Evolutionary conservation across 352 stramenopile genomes (phyloP).

Genomic region (Globisporangium orthogonon): DNA sequence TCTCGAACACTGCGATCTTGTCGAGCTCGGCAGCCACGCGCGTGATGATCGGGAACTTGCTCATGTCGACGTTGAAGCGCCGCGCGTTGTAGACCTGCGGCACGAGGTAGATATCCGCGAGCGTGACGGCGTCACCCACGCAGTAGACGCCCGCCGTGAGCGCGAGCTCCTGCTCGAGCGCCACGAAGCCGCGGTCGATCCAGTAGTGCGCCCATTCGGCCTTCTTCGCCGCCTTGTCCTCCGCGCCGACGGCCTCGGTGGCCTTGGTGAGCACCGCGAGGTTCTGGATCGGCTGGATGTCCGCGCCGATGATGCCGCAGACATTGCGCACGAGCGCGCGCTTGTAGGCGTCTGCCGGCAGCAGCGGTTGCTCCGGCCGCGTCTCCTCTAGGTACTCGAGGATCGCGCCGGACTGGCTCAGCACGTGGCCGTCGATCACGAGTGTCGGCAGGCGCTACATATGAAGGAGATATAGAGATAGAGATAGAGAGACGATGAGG

Average conservation of each 20-base stretch:
- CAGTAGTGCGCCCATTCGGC: constrained; percentile 55
- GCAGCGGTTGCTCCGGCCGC: constrained; percentile 54
- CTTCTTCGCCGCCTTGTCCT: constrained; percentile 41
- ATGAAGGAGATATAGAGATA: not conserved
- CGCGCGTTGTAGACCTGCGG: constrained; percentile 92
- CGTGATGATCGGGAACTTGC: constrained; percentile 80
- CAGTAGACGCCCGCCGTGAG: constrained; percentile 59
- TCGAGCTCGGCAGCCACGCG: constrained; percentile 64
- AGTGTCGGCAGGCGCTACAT: constrained; percentile 72
- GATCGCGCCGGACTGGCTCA: constrained; percentile 88
- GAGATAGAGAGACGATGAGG: not conserved
- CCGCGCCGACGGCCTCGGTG: constrained; percentile 35
- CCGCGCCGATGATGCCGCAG: constrained; percentile 86
- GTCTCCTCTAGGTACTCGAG: constrained; percentile 92
- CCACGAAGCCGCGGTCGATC: constrained; percentile 80
- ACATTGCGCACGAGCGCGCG: constrained; percentile 82
- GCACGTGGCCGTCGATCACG: constrained; percentile 58
- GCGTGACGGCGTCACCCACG: constrained; percentile 71
- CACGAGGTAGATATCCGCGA: constrained; percentile 88
- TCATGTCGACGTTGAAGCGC: constrained; percentile 86
- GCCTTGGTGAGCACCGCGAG: constrained; percentile 57
- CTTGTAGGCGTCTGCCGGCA: constrained; percentile 64
- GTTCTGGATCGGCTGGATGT: constrained; percentile 92
- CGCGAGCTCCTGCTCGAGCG: constrained; percentile 65
- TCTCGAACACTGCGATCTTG: constrained; percentile 75